Evolutionary conservation across 1,284 basidiomycete genomes (phyloP).

Genomic region (Boletellus sp.): DNA sequence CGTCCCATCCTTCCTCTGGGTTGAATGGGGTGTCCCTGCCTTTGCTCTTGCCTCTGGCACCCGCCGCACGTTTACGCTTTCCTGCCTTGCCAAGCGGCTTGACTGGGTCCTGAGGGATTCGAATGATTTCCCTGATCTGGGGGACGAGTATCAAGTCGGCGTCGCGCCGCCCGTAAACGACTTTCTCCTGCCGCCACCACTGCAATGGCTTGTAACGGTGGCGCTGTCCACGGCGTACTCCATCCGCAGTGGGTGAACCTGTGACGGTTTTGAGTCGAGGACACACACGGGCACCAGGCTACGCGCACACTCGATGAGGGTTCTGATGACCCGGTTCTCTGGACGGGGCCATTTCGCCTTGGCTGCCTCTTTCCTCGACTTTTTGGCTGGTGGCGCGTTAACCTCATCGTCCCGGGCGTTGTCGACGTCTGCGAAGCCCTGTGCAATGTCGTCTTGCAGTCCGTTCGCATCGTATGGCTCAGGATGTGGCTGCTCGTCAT

Average conservation of each 20-base stretch:
- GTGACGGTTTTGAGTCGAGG: conserved; percentile 11
- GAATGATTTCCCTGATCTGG: conserved; percentile 78
- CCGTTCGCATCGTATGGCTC: conserved; percentile 34
- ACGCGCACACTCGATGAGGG: conserved; percentile 23
- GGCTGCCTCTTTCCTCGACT: conserved; percentile 33
- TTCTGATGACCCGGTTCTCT: conserved; percentile 19
- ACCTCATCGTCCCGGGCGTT: conserved; percentile 39
- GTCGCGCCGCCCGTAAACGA: conserved; percentile 70
- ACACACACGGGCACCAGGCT: neutral
- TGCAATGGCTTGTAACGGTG: conserved; percentile 77
- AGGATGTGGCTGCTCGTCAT: conserved; percentile 25
- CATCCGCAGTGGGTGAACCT: conserved; percentile 41
- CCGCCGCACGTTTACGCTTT: conserved; percentile 40
- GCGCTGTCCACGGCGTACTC: conserved; percentile 73
- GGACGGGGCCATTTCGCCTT: conserved; percentile 35
- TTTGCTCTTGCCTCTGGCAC: conserved; percentile 38
- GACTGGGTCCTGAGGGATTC: conserved; percentile 66
- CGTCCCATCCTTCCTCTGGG: conserved; percentile 87
- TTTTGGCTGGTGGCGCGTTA: conserved; percentile 30
- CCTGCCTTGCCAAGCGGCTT: conserved; percentile 49
- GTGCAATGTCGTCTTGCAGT: conserved; percentile 54
- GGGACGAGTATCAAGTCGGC: conserved; percentile 61
- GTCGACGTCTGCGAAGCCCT: conserved; percentile 44
- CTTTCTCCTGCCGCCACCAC: conserved; percentile 91
- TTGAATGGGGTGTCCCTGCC: conserved; percentile 44